Percentiles rank a stretch among this genome's conserved stretches.
These are phyloP conservation scores for Fraxinus floribunda DNA, from an alignment of 305 asterid genomes.

Conservation along the genomic window DNA sequence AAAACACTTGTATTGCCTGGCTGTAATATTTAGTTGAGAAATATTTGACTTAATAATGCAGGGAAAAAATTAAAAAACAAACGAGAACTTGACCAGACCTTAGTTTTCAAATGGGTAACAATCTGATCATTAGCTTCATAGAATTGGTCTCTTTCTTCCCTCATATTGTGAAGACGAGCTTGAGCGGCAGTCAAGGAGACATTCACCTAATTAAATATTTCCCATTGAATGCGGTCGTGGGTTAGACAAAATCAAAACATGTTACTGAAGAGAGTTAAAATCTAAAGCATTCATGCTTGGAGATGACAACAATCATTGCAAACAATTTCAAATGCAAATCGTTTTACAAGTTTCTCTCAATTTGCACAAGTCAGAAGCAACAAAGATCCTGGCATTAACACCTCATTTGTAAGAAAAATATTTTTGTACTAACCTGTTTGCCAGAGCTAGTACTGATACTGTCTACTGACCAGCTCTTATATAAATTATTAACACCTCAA, in stretches of 20 bases:
- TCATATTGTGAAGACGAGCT: conserved; percentile 76
- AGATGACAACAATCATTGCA: conserved; percentile 1
- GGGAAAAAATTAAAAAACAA: conserved; percentile 11
- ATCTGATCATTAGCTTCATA: conserved; percentile 94
- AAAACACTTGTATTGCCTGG: background rate
- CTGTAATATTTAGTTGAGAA: conserved; percentile 4
- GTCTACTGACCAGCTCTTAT: background rate
- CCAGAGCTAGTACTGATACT: background rate
- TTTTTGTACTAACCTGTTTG: background rate
- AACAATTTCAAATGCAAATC: conserved; percentile 13
- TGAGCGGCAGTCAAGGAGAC: conserved; percentile 74
- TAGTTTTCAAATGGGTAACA: conserved; percentile 78
- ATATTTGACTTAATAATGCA: background rate
- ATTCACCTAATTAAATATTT: conserved; percentile 61
- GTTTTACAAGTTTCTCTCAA: conserved; percentile 1
- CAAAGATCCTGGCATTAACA: background rate
- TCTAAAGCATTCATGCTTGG: conserved; percentile 6
- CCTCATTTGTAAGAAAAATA: background rate
- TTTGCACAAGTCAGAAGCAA: background rate
- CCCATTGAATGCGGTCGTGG: background rate
- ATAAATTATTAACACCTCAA: background rate
- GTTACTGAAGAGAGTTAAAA: conserved; percentile 1
- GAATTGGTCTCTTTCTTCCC: conserved; percentile 91
- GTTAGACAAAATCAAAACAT: conserved; percentile 20
- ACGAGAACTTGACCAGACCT: conserved; percentile 44